These are phyloP conservation scores for Globisporangium okanoganense DNA, from an alignment of 352 stramenopile genomes.

Conservation along the genomic window DNA sequence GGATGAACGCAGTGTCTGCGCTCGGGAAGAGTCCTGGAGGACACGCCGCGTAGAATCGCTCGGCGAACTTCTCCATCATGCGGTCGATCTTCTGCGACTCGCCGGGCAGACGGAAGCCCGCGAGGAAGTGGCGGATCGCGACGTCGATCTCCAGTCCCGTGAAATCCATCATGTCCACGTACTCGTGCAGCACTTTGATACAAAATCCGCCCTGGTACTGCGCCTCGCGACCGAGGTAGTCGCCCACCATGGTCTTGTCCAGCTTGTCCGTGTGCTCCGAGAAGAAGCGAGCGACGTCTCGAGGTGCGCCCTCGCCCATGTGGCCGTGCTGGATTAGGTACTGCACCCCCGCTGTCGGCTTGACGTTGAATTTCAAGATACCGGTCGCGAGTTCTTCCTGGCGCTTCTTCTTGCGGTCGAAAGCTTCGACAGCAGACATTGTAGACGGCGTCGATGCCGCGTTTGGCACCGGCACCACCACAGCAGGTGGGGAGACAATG, in stretches of 20 bases:
- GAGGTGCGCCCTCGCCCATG: conserved; percentile 87
- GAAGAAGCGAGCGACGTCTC: conserved; percentile 94
- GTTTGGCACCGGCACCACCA: conserved; percentile 21
- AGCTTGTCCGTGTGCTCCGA: conserved; percentile 90
- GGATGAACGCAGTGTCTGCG: conserved; percentile 97
- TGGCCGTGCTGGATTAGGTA: conserved; percentile 92
- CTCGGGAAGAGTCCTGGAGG: conserved; percentile 88
- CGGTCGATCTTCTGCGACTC: conserved; percentile 99
- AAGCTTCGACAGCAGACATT: conserved; percentile 91
- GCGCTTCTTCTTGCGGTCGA: conserved; percentile 95
- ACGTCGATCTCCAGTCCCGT: conserved; percentile 94
- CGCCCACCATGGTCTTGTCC: conserved; percentile 97
- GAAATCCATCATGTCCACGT: conserved; percentile 97
- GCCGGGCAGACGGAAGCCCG: conserved; percentile 97
- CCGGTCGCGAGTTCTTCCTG: conserved; percentile 97
- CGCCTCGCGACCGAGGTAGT: conserved; percentile 96
- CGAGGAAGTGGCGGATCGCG: conserved; percentile 96
- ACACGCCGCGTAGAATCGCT: conserved; percentile 82
- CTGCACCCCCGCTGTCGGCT: conserved; percentile 88
- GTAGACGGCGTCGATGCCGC: conserved; percentile 24
- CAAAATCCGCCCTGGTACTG: conserved; percentile 94
- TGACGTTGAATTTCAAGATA: conserved; percentile 98
- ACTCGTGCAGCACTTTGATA: conserved; percentile 94
- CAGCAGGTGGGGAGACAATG: conserved; percentile 11
- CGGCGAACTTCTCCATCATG: conserved; percentile 99